phyloP scores from a whole-genome alignment of 2,329 filamentous ascomycete genomes.

The Tolypocladium paradoxum region DNA sequence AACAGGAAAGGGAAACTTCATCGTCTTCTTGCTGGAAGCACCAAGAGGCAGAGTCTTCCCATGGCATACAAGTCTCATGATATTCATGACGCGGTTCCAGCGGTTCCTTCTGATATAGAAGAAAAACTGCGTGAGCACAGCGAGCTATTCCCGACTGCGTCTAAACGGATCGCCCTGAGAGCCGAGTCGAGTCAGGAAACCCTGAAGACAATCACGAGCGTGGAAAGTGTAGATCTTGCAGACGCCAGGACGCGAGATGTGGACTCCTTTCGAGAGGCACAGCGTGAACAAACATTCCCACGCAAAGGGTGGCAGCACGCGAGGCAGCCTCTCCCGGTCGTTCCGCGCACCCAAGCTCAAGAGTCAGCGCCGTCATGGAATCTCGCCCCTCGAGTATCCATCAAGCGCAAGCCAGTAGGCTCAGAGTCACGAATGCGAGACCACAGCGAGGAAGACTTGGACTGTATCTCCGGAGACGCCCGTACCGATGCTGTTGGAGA shows the following conservation, averaged over 20 bases:
- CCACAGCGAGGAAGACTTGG: not conserved
- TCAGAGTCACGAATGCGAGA: not conserved
- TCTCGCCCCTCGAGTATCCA: constrained; percentile 3
- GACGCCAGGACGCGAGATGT: not conserved
- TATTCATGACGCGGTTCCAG: constrained; percentile 16
- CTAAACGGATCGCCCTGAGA: constrained; percentile 25
- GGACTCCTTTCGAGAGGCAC: not conserved
- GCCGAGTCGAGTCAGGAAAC: constrained; percentile 34
- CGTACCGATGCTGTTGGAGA: no score
- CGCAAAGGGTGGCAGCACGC: not conserved
- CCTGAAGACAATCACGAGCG: constrained; percentile 38
- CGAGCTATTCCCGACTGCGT: constrained; percentile 20
- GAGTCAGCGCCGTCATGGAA: not conserved
- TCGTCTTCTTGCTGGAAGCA: constrained; percentile 3
- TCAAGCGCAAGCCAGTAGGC: constrained; percentile 2
- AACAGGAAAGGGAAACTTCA: constrained; percentile 1
- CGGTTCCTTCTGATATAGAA: constrained; percentile 23
- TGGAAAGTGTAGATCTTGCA: constrained; percentile 28
- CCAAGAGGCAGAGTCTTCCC: not conserved
- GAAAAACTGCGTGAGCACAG: constrained; percentile 23
- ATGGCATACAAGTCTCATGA: constrained; percentile 6
- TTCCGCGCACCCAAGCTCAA: not conserved
- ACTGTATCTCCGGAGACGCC: not conserved
- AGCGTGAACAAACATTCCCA: not conserved
- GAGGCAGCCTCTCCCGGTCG: not conserved